Evolutionary conservation across 2,329 filamentous ascomycete genomes (phyloP).

Genomic region (Diaporthe aspalathi): DNA sequence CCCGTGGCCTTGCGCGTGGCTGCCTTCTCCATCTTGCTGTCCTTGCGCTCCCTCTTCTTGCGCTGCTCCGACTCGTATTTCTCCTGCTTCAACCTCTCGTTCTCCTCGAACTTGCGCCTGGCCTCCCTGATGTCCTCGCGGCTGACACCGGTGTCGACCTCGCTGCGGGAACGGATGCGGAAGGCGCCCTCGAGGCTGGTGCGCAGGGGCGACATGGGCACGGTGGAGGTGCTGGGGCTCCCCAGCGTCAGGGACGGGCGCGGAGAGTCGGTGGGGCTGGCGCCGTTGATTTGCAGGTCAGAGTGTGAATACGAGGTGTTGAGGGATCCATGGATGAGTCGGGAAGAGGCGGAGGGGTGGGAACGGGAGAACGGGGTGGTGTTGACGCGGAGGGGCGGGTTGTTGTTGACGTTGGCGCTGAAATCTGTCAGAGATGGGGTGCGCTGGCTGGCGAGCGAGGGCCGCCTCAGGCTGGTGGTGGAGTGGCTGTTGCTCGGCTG

Average conservation of each 20-base stretch:
- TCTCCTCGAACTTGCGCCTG: constrained; percentile 72
- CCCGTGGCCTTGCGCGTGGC: constrained; percentile 55
- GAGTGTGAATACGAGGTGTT: constrained; percentile 48
- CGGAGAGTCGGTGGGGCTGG: constrained; percentile 44
- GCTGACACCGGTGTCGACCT: constrained; percentile 66
- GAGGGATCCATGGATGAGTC: constrained; percentile 44
- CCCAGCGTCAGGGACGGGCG: constrained; percentile 42
- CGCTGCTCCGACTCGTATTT: constrained; percentile 71
- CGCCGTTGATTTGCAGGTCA: constrained; percentile 57
- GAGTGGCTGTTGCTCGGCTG: constrained; percentile 46
- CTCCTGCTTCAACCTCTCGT: constrained; percentile 70
- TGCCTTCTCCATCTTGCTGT: constrained; percentile 61
- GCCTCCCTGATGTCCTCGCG: constrained; percentile 70
- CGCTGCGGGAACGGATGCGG: constrained; percentile 70
- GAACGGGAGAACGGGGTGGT: constrained; percentile 41
- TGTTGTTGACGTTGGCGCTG: constrained; percentile 31
- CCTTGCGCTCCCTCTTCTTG: constrained; percentile 68
- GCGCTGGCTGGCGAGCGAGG: constrained; percentile 54
- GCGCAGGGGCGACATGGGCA: constrained; percentile 65
- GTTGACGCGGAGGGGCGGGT: constrained; percentile 36
- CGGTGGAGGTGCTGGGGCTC: constrained; percentile 49
- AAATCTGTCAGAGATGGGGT: constrained; percentile 38
- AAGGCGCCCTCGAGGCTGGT: constrained; percentile 69
- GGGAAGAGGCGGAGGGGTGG: constrained; percentile 41
- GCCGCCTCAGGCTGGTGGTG: constrained; percentile 48